A percentile compares a stretch with the other conserved stretches of the same genome.
Conservation (phyloP, 2,329 filamentous ascomycete genomes). For the Scopulariopsis brevicaulis region DNA sequence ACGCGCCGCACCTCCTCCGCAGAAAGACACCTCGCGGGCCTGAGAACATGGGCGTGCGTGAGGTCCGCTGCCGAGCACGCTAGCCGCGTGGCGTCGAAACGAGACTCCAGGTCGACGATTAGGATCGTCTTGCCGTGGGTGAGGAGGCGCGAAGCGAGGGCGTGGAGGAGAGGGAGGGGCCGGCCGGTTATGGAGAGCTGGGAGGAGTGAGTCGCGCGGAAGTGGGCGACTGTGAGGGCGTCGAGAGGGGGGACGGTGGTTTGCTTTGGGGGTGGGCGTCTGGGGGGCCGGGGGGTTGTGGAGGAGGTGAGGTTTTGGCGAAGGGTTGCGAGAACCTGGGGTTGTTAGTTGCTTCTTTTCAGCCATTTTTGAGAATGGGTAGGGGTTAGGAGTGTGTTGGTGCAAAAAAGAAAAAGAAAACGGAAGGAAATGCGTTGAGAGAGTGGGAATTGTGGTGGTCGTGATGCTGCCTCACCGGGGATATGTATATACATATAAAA, state of each 20-base stretch:
- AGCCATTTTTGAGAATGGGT: slow-evolving; percentile 10
- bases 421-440: not conserved
- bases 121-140: slow-evolving; percentile 29
- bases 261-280: slow-evolving; percentile 13
- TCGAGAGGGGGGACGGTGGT: slow-evolving; percentile 34
- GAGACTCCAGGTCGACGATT: slow-evolving; percentile 41
- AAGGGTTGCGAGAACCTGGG: slow-evolving; percentile 15
- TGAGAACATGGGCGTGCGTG: slow-evolving; percentile 38
- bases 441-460: not conserved
- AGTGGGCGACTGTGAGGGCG: slow-evolving; percentile 31
- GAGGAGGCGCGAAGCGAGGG: slow-evolving; percentile 40
- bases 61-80: slow-evolving; percentile 24
- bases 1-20: slow-evolving; percentile 18
- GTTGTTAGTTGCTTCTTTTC: not conserved
- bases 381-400: not conserved
- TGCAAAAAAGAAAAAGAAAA: not conserved
- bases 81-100: slow-evolving; percentile 41
- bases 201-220: slow-evolving; percentile 32
- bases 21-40: slow-evolving; percentile 19
- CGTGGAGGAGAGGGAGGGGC: slow-evolving; percentile 42
- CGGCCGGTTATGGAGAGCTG: slow-evolving; percentile 40
- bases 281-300: slow-evolving; percentile 4
- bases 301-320: slow-evolving; percentile 10
- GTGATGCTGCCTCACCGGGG: not conserved
- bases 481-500: not conserved